Conservation (phyloP, 129 eudicot species). For the Centella asiatica region DNA sequence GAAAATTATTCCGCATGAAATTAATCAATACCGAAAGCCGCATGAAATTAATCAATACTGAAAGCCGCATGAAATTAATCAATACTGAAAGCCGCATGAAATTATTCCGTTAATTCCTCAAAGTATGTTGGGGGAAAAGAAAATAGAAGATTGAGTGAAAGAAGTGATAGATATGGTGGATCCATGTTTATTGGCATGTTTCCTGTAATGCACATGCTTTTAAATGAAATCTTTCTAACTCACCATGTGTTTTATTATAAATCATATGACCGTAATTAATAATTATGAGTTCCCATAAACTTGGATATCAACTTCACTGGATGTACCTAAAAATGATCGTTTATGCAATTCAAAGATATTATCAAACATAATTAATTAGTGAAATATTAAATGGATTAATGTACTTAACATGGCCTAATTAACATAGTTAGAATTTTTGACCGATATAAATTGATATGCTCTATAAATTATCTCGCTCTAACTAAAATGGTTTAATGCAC, state of each 20-base stretch:
- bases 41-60: too few relatives aligned
- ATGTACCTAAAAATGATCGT: neutral
- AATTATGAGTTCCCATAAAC: neutral
- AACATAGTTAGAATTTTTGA: too few relatives aligned
- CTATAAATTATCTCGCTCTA: too few relatives aligned
- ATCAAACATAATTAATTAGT: too few relatives aligned
- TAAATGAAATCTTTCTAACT: neutral
- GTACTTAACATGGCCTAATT: too few relatives aligned
- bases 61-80: too few relatives aligned
- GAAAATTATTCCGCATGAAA: too few relatives aligned
- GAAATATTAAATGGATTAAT: too few relatives aligned
- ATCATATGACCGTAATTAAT: neutral
- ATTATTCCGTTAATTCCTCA: neutral
- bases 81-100: neutral
- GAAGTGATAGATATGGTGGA: neutral
- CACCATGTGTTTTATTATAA: neutral
- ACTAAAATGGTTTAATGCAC: too few relatives aligned
- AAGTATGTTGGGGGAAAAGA: neutral
- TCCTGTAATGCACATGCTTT: neutral
- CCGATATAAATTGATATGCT: too few relatives aligned
- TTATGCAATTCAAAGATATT: neutral
- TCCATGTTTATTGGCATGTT: neutral
- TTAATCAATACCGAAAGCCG: too few relatives aligned
- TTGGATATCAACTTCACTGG: neutral
- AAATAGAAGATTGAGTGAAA: neutral